phyloP scores from a whole-genome alignment of 768 basidiomycete genomes.

The Strobilomyces confusus region DNA sequence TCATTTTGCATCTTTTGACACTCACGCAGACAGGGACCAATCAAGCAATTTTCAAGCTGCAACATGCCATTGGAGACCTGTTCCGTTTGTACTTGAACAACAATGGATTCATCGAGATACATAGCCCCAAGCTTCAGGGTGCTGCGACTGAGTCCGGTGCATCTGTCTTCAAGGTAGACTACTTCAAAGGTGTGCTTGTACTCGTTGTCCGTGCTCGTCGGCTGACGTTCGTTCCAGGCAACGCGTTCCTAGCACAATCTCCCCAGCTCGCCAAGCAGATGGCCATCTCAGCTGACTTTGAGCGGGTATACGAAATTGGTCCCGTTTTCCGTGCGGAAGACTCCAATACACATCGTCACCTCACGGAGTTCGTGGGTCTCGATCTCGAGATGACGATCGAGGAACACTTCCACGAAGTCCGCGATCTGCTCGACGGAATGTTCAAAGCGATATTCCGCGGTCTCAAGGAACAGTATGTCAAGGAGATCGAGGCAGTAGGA shows the following conservation, averaged over 20 bases:
- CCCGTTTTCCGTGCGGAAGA: slow-evolving; percentile 97
- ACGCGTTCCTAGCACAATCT: slow-evolving; percentile 91
- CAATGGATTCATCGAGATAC: slow-evolving; percentile 88
- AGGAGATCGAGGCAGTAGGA: slow-evolving; percentile 78
- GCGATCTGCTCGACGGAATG: slow-evolving; percentile 86
- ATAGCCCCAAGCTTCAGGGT: slow-evolving; percentile 95
- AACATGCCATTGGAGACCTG: slow-evolving; percentile 80
- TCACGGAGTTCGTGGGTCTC: slow-evolving; percentile 97
- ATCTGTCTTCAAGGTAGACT: slow-evolving; percentile 95
- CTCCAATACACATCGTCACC: slow-evolving; percentile 94
- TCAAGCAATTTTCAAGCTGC: slow-evolving; percentile 92
- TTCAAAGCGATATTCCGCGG: slow-evolving; percentile 85
- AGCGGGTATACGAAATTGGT: slow-evolving; percentile 96
- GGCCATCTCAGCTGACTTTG: slow-evolving; percentile 98
- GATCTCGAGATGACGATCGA: slow-evolving; percentile 99
- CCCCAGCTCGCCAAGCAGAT: slow-evolving; percentile 99
- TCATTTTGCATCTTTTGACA: slow-evolving; percentile 5
- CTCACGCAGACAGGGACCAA: slow-evolving; percentile 78
- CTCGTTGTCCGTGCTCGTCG: neutral
- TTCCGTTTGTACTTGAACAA: slow-evolving; percentile 79
- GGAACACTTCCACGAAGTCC: slow-evolving; percentile 97
- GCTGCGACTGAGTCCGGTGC: slow-evolving; percentile 97
- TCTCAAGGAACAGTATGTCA: slow-evolving; percentile 67
- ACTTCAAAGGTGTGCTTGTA: slow-evolving; percentile 76
- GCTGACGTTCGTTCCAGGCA: slow-evolving; percentile 45